Evolutionary conservation across 2,329 filamentous ascomycete species (phyloP).

Genomic region (Sphaerulina musiva): DNA sequence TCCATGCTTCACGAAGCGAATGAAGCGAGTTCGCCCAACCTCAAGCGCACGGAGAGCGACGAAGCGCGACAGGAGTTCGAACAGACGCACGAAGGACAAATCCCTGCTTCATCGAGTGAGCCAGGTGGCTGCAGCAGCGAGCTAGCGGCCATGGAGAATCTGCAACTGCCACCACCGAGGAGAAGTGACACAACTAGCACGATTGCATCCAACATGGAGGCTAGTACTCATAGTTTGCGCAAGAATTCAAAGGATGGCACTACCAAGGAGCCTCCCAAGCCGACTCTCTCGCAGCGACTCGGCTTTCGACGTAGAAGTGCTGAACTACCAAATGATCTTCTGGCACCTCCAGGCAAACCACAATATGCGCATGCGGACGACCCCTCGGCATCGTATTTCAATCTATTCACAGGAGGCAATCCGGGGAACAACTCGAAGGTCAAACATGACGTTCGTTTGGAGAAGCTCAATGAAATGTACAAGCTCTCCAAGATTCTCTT

Average conservation of each 20-base stretch:
- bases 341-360: neutral
- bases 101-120: constrained; percentile 18
- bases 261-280: constrained; percentile 13
- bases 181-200: constrained; percentile 22
- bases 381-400: constrained; percentile 69
- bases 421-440: constrained; percentile 51
- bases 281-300: constrained; percentile 41
- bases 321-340: constrained; percentile 27
- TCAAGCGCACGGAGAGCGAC: constrained; percentile 31
- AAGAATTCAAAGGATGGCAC: constrained; percentile 8
- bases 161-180: constrained; percentile 20
- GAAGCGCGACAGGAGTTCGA: constrained; percentile 29
- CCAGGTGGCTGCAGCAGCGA: constrained; percentile 2
- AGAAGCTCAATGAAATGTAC: constrained; percentile 87
- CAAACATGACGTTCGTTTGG: constrained; percentile 76
- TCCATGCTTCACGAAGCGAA: constrained; percentile 63
- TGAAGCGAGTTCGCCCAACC: constrained; percentile 17
- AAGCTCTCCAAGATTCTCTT: constrained; percentile 90
- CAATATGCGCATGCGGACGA: constrained; percentile 29
- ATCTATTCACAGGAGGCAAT: constrained; percentile 70
- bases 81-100: constrained; percentile 28
- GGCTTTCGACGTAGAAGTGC: constrained; percentile 51
- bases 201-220: constrained; percentile 13
- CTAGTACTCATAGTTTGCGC: constrained; percentile 3
- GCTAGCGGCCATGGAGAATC: constrained; percentile 9